Conservation (phyloP, 495 filamentous ascomycete genomes). For the Letharia lupina region DNA sequence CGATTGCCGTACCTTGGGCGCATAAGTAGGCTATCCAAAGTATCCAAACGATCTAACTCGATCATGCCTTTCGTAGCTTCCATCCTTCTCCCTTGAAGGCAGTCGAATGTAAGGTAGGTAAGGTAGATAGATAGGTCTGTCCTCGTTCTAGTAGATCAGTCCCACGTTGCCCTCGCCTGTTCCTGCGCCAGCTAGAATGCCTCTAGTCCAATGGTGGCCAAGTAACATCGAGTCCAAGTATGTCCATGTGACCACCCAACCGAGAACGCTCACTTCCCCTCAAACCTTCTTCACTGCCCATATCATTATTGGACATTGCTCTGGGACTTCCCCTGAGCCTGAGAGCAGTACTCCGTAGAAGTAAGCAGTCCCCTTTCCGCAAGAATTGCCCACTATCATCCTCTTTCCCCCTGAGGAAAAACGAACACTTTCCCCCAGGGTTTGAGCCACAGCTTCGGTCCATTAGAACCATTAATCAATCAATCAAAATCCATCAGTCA, state of each 20-base stretch:
- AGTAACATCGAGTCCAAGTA: conserved; percentile 4
- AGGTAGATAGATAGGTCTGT: not conserved
- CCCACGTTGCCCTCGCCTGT: conserved; percentile 8
- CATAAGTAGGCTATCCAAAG: not conserved
- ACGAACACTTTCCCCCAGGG: not conserved
- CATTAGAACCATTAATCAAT: not conserved
- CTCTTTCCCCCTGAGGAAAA: not conserved
- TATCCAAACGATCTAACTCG: not conserved
- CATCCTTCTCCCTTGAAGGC: not conserved
- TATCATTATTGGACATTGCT: not conserved
- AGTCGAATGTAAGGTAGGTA: too few species aligned
- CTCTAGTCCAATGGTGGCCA: conserved; percentile 6
- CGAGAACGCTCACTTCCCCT: not conserved
- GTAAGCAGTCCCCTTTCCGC: not conserved
- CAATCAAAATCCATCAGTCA: too few species aligned
- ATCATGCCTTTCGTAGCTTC: not conserved
- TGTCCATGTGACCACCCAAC: conserved; percentile 4
- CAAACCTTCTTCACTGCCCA: conserved; percentile 3
- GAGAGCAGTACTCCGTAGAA: not conserved
- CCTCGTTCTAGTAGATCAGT: not conserved
- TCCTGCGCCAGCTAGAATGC: conserved; percentile 8
- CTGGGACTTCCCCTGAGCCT: not conserved
- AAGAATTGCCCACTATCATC: not conserved
- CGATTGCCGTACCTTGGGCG: conserved; percentile 3
- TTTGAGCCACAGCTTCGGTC: not conserved